Conservation (phyloP, 352 stramenopile species). For the Plasmopara viticola region DNA sequence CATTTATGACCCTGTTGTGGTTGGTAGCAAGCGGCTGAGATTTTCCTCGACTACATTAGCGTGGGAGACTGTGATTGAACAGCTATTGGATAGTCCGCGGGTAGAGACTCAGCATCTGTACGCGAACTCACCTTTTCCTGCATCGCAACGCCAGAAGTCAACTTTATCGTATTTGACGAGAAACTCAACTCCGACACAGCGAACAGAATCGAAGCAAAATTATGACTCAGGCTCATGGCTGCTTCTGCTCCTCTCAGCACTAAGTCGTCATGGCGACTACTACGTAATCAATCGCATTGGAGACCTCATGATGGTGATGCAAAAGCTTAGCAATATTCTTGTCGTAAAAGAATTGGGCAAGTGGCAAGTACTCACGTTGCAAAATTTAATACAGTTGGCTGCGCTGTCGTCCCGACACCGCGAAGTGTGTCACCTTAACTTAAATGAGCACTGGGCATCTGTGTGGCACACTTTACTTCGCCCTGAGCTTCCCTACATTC, state of each 20-base stretch:
- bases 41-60: conserved; percentile 22
- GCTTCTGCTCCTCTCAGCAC: conserved; percentile 37
- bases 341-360: conserved; percentile 45
- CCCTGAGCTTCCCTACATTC: conserved; percentile 44
- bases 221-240: conserved; percentile 38
- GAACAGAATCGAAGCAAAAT: conserved; percentile 23
- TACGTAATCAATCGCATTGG: conserved; percentile 48
- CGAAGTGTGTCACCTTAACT: conserved; percentile 25
- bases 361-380: conserved; percentile 39
- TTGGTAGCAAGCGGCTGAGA: conserved; percentile 26
- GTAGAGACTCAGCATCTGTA: conserved; percentile 20
- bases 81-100: conserved; percentile 26
- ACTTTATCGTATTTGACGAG: conserved; percentile 26
- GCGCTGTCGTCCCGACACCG: conserved; percentile 27
- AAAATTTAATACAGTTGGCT: conserved; percentile 47
- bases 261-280: conserved; percentile 46
- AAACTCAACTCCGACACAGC: conserved; percentile 13
- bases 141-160: conserved; percentile 18
- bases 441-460: conserved; percentile 40
- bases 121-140: conserved; percentile 15
- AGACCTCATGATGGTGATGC: conserved; percentile 51
- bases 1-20: conserved; percentile 12
- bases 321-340: conserved; percentile 36
- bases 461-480: conserved; percentile 48
- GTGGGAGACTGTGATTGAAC: conserved; percentile 43